Evolutionary conservation across 148 eudicot genomes (phyloP).

Genomic region (Rhododendron vialii): DNA sequence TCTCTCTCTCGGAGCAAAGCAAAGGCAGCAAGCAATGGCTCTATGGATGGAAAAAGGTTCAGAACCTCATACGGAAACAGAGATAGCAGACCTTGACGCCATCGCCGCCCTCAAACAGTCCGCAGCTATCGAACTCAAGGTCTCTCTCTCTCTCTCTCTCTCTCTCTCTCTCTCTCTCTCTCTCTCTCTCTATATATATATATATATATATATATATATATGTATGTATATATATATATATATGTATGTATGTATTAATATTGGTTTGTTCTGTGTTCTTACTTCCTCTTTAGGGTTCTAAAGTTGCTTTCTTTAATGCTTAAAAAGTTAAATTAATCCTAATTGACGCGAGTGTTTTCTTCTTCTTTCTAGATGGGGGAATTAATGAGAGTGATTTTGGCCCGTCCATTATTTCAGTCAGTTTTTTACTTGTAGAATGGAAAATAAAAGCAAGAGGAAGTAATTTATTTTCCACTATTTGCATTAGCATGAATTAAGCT

Average conservation of each 20-base stretch:
- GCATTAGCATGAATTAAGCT: neutral
- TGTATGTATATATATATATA: no score
- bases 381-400: neutral
- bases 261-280: neutral
- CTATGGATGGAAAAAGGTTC: slow-evolving; percentile 65
- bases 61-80: slow-evolving; percentile 59
- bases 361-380: neutral
- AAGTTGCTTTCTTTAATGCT: neutral
- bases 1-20: neutral
- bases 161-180: neutral
- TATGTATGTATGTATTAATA: no score
- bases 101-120: slow-evolving; percentile 70
- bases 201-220: no score
- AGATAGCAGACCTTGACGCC: slow-evolving; percentile 62
- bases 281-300: neutral
- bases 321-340: neutral
- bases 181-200: no score
- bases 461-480: neutral
- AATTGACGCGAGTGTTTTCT: neutral
- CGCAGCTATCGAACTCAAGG: slow-evolving; percentile 85
- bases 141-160: slow-evolving; percentile 12
- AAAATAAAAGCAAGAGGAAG: neutral
- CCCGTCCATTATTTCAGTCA: neutral
- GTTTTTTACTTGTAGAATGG: neutral
- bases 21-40: slow-evolving; percentile 41